Base-by-base conservation (phyloP, 1,139 yeast species). In the Geotrichum citri-aurantii region DNA sequence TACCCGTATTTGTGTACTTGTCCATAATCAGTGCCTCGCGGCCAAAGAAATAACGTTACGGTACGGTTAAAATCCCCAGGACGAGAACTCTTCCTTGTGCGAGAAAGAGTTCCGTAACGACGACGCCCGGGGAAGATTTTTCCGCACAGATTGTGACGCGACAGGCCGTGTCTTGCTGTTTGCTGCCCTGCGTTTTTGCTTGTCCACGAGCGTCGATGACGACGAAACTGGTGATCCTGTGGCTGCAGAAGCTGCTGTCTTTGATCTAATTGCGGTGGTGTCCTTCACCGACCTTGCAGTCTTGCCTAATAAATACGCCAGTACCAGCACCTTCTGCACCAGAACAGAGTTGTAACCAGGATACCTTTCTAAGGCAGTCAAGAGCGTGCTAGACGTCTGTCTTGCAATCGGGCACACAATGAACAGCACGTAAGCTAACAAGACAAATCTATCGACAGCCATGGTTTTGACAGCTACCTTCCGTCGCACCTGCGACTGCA, bases 361-460 rank as follows among this genome's bases (percentile, higher is more conserved):
- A 21, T 47, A 21, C 8, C n/a, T 29, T 17, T 3, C 40, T 42
- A 51, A 40, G 10, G 26, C 42, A 12, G 21, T 37, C 33, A 48
- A 12, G n/a, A 47, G 40, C 7, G 42, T n/a, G 17, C 46, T 17
- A 12, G 56, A 37, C n/a, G 21, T 48, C 8, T 21, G 31, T 24
- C 59, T 55, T 14, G 54, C 56, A 19, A 44, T 23, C 11, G 54
- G 56, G 27, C 56, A 48, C 11, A 49, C 47, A 7, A 56, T 44
- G 51, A 49, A 52, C 12, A 56, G 48, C 10, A 49, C 27, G 26
- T 52, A 56, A 2, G 31, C 19, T 23, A 56, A 23, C 1, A 52
- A 19, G 11, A 56, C 11, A 42, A 56, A 42, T 17, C 24, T 40
- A n/a, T 42, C 27, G 11, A 33, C 46, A 29, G 50, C 33, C 14